Evolutionary conservation across 148 eudicot species (phyloP).

Genomic region (Nyssa sinensis): DNA sequence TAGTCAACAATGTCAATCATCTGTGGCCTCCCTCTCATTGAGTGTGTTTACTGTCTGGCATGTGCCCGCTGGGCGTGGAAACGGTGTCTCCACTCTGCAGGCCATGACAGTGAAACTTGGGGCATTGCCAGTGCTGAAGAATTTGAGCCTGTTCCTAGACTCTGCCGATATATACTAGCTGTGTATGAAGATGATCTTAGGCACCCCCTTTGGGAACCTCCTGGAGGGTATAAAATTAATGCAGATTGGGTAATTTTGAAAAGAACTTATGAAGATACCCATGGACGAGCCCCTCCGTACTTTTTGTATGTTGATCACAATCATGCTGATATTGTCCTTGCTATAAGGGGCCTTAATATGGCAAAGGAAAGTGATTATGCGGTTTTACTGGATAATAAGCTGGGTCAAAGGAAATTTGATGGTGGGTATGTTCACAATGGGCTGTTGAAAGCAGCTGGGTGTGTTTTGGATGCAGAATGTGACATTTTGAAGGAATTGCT

Average conservation of each 20-base stretch:
- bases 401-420: conserved; percentile 83
- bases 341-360: conserved; percentile 83
- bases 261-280: conserved; percentile 63
- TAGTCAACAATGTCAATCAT: conserved; percentile 62
- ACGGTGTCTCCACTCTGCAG: conserved; percentile 70
- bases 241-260: conserved; percentile 52
- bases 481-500: conserved; percentile 58
- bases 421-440: conserved; percentile 99
- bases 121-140: conserved; percentile 78
- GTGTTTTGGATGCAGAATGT: conserved; percentile 71
- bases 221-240: conserved; percentile 77
- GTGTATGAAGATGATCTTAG: conserved; percentile 86
- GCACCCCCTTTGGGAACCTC: conserved; percentile 73
- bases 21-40: conserved; percentile 80
- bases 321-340: conserved; percentile 78
- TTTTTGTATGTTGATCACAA: conserved; percentile 76
- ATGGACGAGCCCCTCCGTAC: conserved; percentile 70
- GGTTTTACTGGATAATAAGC: conserved; percentile 78
- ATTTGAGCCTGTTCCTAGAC: conserved; percentile 85
- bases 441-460: conserved; percentile 69
- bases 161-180: conserved; percentile 73
- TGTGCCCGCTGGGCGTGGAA: conserved; percentile 98
- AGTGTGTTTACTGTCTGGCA: conserved; percentile 87
- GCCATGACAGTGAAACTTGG: conserved; percentile 93
- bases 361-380: conserved; percentile 87